Conservation (phyloP, 1,284 basidiomycete species). For the Ustilago shanxiensis region DNA sequence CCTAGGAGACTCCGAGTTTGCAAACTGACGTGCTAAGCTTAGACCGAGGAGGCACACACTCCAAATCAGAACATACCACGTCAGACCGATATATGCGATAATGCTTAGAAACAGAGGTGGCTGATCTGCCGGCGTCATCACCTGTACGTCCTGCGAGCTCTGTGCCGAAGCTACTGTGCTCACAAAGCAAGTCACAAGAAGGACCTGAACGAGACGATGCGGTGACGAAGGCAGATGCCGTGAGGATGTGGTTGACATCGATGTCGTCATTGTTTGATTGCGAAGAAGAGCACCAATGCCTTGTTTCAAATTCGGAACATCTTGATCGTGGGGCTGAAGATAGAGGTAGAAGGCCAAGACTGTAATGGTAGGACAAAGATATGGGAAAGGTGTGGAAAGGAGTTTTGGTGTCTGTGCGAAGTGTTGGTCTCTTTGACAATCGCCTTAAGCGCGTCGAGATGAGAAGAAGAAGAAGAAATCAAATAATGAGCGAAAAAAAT, state of each 20-base stretch:
- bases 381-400: no score
- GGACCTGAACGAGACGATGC: not conserved
- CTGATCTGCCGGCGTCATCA: not conserved
- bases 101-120: not conserved
- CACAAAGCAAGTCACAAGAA: not conserved
- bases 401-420: not conserved
- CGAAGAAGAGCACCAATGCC: not conserved
- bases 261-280: not conserved
- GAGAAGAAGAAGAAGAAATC: not conserved
- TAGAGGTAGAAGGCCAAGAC: not conserved
- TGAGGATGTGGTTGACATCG: not conserved
- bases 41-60: conserved; percentile 82
- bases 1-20: conserved; percentile 28
- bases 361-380: not conserved
- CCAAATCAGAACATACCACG: conserved; percentile 83
- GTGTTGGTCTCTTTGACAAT: not conserved
- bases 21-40: conserved; percentile 61
- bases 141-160: not conserved
- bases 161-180: not conserved
- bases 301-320: not conserved
- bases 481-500: not conserved
- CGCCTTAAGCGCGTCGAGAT: not conserved
- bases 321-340: not conserved
- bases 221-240: not conserved
- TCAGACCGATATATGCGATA: conserved; percentile 66